These are phyloP conservation scores for Aspergillus sp. DNA, from an alignment of 2,329 filamentous ascomycete genomes.

Conservation along the genomic window DNA sequence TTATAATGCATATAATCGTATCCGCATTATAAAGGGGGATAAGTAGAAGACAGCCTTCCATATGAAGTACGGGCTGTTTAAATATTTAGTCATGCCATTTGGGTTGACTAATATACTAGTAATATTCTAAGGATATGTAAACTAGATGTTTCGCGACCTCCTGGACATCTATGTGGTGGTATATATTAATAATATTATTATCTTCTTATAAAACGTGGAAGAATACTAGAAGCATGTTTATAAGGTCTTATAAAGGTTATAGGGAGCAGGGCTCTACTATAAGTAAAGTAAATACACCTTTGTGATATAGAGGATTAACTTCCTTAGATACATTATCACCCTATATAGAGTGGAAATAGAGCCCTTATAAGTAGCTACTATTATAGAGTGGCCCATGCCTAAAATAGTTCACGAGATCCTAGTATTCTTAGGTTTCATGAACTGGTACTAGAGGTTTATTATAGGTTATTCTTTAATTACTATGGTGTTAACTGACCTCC, in stretches of 20 bases:
- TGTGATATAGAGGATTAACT: background rate
- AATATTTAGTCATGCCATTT: slow-evolving; percentile 7
- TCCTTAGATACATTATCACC: background rate
- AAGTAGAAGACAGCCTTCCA: slow-evolving; percentile 1
- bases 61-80: background rate
- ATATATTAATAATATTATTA: slow-evolving; percentile 13
- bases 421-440: background rate
- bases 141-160: background rate
- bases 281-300: slow-evolving; percentile 5
- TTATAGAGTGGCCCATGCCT: background rate
- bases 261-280: background rate
- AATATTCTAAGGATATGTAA: slow-evolving; percentile 8
- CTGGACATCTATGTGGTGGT: background rate
- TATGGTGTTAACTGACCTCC: background rate
- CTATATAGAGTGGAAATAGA: background rate
- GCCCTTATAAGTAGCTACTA: background rate
- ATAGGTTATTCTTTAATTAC: background rate
- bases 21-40: background rate
- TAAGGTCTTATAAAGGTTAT: background rate
- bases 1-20: background rate
- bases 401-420: background rate
- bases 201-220: background rate
- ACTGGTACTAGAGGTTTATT: slow-evolving; percentile 4
- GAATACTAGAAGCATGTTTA: background rate
- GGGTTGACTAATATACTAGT: background rate